Percentiles rank a stretch among this genome's conserved stretches.
Conservation (phyloP, 371 early-diverging fungal genomes). For the Rozella allomycis region DNA sequence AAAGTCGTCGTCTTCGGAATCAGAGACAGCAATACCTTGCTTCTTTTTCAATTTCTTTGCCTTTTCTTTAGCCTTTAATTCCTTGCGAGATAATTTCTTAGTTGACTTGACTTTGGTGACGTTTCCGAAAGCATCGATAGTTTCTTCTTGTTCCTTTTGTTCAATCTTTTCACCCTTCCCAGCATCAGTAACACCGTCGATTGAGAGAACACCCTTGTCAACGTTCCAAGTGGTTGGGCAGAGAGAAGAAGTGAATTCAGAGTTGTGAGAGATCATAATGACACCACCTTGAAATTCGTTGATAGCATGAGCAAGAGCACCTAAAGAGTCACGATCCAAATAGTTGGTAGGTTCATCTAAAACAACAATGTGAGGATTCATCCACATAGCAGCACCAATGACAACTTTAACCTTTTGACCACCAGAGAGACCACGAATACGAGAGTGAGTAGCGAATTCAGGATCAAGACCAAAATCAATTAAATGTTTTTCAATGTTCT, state of each 20-base stretch:
- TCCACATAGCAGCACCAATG: slow-evolving; percentile 62
- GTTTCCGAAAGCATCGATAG: slow-evolving; percentile 21
- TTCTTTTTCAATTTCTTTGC: slow-evolving; percentile 14
- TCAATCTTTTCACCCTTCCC: slow-evolving; percentile 13
- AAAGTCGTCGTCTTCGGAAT: too few relatives aligned
- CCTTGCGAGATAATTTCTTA: slow-evolving; percentile 4
- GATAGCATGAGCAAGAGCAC: slow-evolving; percentile 7
- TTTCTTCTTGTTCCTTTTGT: slow-evolving; percentile 9
- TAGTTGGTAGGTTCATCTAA: slow-evolving; percentile 77
- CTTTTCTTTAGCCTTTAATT: slow-evolving; percentile 12
- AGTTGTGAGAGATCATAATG: slow-evolving; percentile 9
- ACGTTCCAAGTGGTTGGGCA: slow-evolving; percentile 15
- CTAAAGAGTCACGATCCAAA: slow-evolving; percentile 26
- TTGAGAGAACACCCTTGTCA: slow-evolving; percentile 18
- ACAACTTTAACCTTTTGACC: slow-evolving; percentile 81
- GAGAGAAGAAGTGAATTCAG: neutral
- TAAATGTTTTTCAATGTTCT: slow-evolving; percentile 45
- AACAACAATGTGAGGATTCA: slow-evolving; percentile 63
- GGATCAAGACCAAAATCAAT: slow-evolving; percentile 40
- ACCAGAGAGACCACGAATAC: slow-evolving; percentile 64
- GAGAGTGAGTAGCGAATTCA: slow-evolving; percentile 54
- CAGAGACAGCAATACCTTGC: too few relatives aligned
- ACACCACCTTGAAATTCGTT: slow-evolving; percentile 8
- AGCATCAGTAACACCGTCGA: slow-evolving; percentile 8
- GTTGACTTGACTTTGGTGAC: slow-evolving; percentile 11